These are phyloP conservation scores for Cladosporium austrohemisphaericum DNA, from an alignment of 2,329 filamentous ascomycete species.

Conservation along the genomic window DNA sequence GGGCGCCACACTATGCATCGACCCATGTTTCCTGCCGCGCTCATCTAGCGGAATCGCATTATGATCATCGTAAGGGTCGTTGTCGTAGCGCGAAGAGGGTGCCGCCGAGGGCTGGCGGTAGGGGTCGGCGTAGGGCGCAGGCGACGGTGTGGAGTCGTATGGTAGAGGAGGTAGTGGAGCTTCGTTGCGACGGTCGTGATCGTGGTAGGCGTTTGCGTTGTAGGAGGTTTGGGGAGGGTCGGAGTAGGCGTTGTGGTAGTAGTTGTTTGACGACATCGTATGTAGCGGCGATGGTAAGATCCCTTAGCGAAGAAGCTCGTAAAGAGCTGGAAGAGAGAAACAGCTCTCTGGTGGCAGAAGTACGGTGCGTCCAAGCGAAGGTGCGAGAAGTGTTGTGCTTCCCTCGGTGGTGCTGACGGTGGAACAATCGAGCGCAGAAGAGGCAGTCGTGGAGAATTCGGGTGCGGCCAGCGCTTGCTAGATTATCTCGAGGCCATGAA, in stretches of 20 bases:
- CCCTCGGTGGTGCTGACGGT: conserved; percentile 1
- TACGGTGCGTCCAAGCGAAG: background rate
- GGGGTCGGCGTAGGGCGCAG: conserved; percentile 34
- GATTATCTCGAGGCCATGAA: too few relatives aligned
- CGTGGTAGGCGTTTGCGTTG: conserved; percentile 36
- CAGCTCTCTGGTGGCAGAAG: background rate
- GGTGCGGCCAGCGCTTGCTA: too few relatives aligned
- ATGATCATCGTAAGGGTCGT: conserved; percentile 47
- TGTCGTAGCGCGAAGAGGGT: conserved; percentile 29
- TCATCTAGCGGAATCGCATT: conserved; percentile 47
- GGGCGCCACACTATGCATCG: conserved; percentile 32
- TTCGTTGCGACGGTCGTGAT: conserved; percentile 39
- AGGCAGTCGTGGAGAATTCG: too few relatives aligned
- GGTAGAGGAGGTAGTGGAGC: conserved; percentile 33
- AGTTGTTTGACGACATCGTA: conserved; percentile 53
- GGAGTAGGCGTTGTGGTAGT: conserved; percentile 52
- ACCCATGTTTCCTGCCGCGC: conserved; percentile 37
- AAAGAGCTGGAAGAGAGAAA: background rate
- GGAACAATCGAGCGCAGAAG: conserved; percentile 4
- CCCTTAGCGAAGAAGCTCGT: too few relatives aligned
- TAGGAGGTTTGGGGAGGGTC: conserved; percentile 25
- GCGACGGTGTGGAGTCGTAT: conserved; percentile 20
- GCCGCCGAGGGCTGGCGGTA: conserved; percentile 25
- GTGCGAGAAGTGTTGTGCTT: conserved; percentile 3
- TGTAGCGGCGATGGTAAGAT: conserved; percentile 3